These are phyloP conservation scores for Maudiozyma humilis DNA, from an alignment of 1,139 yeast genomes.

Conservation along the genomic window DNA sequence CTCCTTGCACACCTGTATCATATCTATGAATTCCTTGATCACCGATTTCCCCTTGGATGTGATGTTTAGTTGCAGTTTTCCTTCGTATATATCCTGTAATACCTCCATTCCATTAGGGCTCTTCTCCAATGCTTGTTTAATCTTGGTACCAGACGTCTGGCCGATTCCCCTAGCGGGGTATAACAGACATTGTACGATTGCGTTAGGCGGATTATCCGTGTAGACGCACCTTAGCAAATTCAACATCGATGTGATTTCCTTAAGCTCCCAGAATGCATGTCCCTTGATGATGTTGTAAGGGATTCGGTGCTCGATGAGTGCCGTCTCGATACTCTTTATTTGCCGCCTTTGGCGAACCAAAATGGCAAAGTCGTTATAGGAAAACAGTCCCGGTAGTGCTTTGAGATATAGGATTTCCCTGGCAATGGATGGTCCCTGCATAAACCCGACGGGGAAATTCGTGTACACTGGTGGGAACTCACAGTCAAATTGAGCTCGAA, in stretches of 20 bases:
- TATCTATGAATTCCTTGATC: slow-evolving; percentile 16
- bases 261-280: slow-evolving; percentile 68
- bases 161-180: slow-evolving; percentile 72
- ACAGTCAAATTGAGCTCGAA: slow-evolving; percentile 39
- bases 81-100: slow-evolving; percentile 1
- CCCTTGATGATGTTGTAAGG: slow-evolving; percentile 69
- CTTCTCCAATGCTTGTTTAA: slow-evolving; percentile 29
- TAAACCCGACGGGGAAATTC: slow-evolving; percentile 34
- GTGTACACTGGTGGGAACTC: slow-evolving; percentile 45
- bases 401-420: slow-evolving; percentile 44
- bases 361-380: slow-evolving; percentile 57
- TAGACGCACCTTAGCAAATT: slow-evolving; percentile 57
- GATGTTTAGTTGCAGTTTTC: slow-evolving; percentile 13
- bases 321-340: slow-evolving; percentile 54
- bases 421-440: slow-evolving; percentile 55
- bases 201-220: slow-evolving; percentile 50
- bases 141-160: slow-evolving; percentile 39
- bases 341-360: slow-evolving; percentile 57
- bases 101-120: neutral
- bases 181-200: slow-evolving; percentile 49
- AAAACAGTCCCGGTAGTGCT: slow-evolving; percentile 36
- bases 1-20: slow-evolving; percentile 21
- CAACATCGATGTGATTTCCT: slow-evolving; percentile 55
- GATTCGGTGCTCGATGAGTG: slow-evolving; percentile 44
- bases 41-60: slow-evolving; percentile 20